A percentile compares a stretch with the other conserved stretches of the same genome.
Evolutionary conservation across 257 asterid genomes (phyloP).

Genomic region (Henckelia pumila): DNA sequence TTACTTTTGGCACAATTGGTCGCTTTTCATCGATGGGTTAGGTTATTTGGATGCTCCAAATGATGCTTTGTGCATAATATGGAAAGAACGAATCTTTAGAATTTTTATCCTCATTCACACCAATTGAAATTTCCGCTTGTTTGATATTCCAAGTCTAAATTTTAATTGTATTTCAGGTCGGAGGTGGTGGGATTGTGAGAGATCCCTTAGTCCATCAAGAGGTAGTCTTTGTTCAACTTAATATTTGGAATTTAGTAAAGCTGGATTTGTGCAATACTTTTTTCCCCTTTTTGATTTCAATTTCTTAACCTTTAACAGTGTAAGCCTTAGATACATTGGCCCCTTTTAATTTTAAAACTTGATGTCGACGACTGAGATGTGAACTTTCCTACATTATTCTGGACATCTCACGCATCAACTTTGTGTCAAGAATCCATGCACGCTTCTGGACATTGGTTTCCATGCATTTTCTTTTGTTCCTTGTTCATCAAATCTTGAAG

Average conservation of each 20-base stretch:
- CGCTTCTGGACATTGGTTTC: neutral
- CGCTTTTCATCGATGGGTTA: neutral
- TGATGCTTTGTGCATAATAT: neutral
- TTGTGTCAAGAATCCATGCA: neutral
- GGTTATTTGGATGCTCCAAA: neutral
- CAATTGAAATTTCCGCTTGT: neutral
- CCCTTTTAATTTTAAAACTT: neutral
- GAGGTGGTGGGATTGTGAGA: constrained; percentile 28
- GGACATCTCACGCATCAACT: neutral
- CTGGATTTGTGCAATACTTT: constrained; percentile 3
- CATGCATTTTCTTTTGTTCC: neutral
- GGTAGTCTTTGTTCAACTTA: constrained; percentile 39
- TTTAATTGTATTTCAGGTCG: neutral
- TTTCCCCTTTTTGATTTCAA: neutral
- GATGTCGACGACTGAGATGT: neutral
- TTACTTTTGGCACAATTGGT: neutral
- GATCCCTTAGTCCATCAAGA: constrained; percentile 81
- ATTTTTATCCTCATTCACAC: neutral
- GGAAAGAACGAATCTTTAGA: neutral
- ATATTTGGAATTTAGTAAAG: neutral
- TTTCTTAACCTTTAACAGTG: neutral
- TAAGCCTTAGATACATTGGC: neutral
- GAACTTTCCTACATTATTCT: constrained; percentile 1
- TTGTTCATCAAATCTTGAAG: neutral
- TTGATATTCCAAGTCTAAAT: neutral